Percentiles rank a stretch among this genome's conserved stretches.
These are phyloP conservation scores for Fusarium gaditjirri DNA, from an alignment of 2,329 filamentous ascomycete genomes.

Conservation along the genomic window DNA sequence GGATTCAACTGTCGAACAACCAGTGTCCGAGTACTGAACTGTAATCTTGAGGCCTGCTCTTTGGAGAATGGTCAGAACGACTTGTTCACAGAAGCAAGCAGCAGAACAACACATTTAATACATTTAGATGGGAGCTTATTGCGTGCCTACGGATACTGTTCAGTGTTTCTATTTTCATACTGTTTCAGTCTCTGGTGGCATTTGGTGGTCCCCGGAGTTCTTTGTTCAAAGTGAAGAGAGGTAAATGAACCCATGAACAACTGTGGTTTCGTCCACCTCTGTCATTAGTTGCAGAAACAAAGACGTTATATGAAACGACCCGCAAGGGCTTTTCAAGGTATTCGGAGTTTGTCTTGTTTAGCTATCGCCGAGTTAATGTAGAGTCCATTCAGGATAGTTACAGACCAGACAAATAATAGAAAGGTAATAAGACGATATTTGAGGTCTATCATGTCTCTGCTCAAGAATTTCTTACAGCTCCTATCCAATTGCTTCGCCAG, in stretches of 20 bases:
- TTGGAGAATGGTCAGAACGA: background rate
- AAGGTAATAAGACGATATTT: background rate
- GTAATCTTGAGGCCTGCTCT: conserved; percentile 18
- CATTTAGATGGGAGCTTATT: background rate
- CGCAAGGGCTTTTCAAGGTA: background rate
- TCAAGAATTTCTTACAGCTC: background rate
- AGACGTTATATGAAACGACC: background rate
- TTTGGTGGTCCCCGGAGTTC: conserved; percentile 10
- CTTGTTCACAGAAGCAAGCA: background rate
- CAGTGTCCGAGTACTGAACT: conserved; percentile 1
- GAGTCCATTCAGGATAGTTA: background rate
- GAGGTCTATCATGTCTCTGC: background rate
- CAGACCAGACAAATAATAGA: background rate
- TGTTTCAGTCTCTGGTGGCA: conserved; percentile 16
- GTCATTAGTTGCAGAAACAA: background rate
- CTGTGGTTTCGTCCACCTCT: background rate
- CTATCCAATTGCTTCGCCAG: background rate
- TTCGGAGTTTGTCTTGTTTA: background rate
- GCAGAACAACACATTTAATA: background rate
- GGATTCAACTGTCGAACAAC: conserved; percentile 14
- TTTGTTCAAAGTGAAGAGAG: conserved; percentile 17
- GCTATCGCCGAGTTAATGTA: background rate
- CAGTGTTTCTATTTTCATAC: conserved; percentile 19
- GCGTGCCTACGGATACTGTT: background rate
- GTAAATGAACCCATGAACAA: background rate